phyloP scores from a whole-genome alignment of 768 basidiomycete genomes.

The Trametes sanguinea region DNA sequence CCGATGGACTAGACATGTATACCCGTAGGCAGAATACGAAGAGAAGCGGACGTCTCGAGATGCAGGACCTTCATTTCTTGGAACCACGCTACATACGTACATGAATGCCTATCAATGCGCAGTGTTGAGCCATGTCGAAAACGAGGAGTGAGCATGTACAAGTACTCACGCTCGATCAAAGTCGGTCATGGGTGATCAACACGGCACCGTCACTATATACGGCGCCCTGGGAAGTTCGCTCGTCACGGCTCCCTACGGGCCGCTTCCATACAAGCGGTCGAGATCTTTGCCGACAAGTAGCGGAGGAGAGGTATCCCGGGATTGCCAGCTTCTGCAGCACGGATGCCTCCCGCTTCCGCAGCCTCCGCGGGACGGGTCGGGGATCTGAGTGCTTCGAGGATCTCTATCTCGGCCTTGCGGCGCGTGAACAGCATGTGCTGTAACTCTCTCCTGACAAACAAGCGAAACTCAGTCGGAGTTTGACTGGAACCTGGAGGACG shows the following conservation, averaged over 20 bases:
- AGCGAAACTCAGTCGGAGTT: background rate
- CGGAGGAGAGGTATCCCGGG: constrained; percentile 24
- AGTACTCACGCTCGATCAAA: too few species aligned
- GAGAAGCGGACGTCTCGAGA: background rate
- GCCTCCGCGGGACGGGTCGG: constrained; percentile 4
- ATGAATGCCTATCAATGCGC: too few species aligned
- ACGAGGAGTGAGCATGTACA: too few species aligned
- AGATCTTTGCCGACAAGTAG: constrained; percentile 31
- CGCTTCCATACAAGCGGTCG: constrained; percentile 15
- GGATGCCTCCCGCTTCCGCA: background rate
- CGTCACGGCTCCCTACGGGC: background rate
- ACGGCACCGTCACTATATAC: too few species aligned
- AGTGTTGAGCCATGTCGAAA: too few species aligned
- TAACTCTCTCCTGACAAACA: constrained; percentile 67
- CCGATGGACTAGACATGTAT: constrained; percentile 1
- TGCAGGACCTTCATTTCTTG: too few species aligned
- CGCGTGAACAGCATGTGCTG: constrained; percentile 74
- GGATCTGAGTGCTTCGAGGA: constrained; percentile 39
- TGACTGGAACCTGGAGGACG: background rate
- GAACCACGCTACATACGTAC: too few species aligned
- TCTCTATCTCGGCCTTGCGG: constrained; percentile 94
- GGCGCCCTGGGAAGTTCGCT: background rate
- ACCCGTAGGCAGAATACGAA: background rate
- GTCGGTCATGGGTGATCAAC: too few species aligned
- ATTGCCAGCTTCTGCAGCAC: background rate